phyloP scores from a whole-genome alignment of 2,329 filamentous ascomycete species.

The Sclerotinia subarctica region DNA sequence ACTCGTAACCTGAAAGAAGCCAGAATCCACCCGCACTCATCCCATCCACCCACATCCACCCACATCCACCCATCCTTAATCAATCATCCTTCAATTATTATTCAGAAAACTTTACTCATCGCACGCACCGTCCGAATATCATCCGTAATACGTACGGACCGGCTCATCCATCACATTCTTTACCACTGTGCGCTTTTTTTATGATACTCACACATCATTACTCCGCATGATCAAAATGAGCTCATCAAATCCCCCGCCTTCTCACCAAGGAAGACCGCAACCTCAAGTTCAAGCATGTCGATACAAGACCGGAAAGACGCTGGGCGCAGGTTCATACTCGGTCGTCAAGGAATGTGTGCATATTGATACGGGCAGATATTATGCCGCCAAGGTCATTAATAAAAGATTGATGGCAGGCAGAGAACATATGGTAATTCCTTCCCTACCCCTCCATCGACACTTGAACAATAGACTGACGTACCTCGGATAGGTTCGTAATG shows the following conservation, averaged over 20 bases:
- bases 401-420: slow-evolving; percentile 95
- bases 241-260: neutral
- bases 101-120: neutral
- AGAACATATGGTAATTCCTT: slow-evolving; percentile 82
- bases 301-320: slow-evolving; percentile 98
- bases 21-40: too few species aligned
- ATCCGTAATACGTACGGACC: neutral
- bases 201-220: neutral
- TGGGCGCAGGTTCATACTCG: slow-evolving; percentile 94
- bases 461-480: neutral
- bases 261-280: slow-evolving; percentile 27
- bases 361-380: slow-evolving; percentile 95
- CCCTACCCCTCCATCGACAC: slow-evolving; percentile 8
- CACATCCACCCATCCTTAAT: neutral
- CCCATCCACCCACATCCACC: too few species aligned
- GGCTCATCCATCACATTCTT: neutral
- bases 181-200: neutral
- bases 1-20: too few species aligned
- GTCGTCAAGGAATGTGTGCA: slow-evolving; percentile 99
- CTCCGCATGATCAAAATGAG: slow-evolving; percentile 11
- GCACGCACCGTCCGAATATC: neutral
- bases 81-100: neutral
- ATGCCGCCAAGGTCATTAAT: slow-evolving; percentile 99
- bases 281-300: slow-evolving; percentile 77
- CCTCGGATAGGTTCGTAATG: slow-evolving; percentile 76